Base-by-base conservation (phyloP, 139 green algal species). In the Auxenochlorella protothecoides region DNA sequence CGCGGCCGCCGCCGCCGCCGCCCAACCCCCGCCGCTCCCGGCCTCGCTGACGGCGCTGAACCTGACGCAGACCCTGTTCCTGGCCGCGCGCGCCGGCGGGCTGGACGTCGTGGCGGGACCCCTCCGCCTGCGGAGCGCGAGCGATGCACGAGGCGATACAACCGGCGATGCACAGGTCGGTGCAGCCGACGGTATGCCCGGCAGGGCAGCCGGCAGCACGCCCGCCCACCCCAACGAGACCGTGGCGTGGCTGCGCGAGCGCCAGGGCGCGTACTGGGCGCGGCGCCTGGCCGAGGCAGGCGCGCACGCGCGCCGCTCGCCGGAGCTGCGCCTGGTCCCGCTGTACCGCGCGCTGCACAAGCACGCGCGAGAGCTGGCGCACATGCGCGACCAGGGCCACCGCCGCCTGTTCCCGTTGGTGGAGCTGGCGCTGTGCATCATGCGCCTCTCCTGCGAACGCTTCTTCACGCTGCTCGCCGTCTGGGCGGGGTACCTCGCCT, bases 391-490 rank as follows among this genome's bases (percentile, higher is more conserved):
- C 59, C 60, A 67, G n/a, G 76, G 86, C n/a, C 87, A 93, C 72
- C 72, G 69, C 14, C 15, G 71, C 5, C 77, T 91, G 5, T 84
- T 93, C 55, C 84, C 81, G 3, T 81, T 93, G 13, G 76, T 94
- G 44, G 90, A 96, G 79, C 71, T 71, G 4, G 85, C 86, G 2
- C 83, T 96, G 16, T 86, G 86, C 16, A 79, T 93, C 65, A 94
- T 96, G 90, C 83, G 90, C 68, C 85, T 96, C 6, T 85, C 76
- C 55, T 93, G 86, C 74, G 90, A 96, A 76, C 87, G 87, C 71
- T 91, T 89, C 76, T 92, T 92, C 77, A 81, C 91, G 66, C 85
- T 96, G 59, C 54, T 89, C 53, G 80, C 80, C 53, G 84, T 90
- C 6, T 90, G 87, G 57, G 74, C 82, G 2, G 69, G 75, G 3